Evolutionary conservation across 2,329 filamentous ascomycete species (phyloP).

Genomic region (Claviceps capensis): DNA sequence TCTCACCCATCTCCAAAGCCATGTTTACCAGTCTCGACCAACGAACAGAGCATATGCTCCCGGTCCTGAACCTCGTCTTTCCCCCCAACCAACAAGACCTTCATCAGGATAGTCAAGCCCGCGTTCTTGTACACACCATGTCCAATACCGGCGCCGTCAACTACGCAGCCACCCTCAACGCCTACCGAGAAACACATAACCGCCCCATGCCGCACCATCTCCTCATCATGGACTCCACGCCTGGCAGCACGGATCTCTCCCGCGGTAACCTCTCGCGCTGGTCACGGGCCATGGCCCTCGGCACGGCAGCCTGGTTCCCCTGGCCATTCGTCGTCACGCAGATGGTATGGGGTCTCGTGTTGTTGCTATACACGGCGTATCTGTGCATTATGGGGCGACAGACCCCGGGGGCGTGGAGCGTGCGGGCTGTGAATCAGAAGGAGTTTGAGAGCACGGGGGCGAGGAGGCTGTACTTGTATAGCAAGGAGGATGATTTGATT

Average conservation of each 20-base stretch:
- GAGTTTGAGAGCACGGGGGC: conserved; percentile 21
- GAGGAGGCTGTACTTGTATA: conserved; percentile 43
- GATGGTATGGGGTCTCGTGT: conserved; percentile 28
- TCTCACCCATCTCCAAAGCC: conserved; percentile 34
- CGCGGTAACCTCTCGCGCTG: conserved; percentile 31
- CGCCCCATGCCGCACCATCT: conserved; percentile 32
- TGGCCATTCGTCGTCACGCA: conserved; percentile 36
- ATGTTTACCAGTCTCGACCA: conserved; percentile 28
- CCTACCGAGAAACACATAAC: conserved; percentile 25
- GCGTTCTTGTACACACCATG: conserved; percentile 39
- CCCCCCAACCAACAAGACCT: conserved; percentile 19
- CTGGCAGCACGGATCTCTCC: conserved; percentile 30
- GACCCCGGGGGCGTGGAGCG: conserved; percentile 26
- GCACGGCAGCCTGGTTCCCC: conserved; percentile 31
- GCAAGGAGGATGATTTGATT: conserved; percentile 43
- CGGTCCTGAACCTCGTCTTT: conserved; percentile 27
- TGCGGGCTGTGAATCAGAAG: conserved; percentile 23
- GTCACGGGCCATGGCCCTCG: conserved; percentile 39
- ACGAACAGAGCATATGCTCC: conserved; percentile 31
- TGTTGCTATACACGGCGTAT: conserved; percentile 23
- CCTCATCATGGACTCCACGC: conserved; percentile 38
- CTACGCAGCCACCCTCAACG: conserved; percentile 34
- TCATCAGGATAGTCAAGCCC: conserved; percentile 31
- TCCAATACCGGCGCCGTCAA: conserved; percentile 46
- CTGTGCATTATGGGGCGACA: conserved; percentile 24